Conservation (phyloP, 2,329 filamentous ascomycete genomes). For the Cladophialophora chaetospira region DNA sequence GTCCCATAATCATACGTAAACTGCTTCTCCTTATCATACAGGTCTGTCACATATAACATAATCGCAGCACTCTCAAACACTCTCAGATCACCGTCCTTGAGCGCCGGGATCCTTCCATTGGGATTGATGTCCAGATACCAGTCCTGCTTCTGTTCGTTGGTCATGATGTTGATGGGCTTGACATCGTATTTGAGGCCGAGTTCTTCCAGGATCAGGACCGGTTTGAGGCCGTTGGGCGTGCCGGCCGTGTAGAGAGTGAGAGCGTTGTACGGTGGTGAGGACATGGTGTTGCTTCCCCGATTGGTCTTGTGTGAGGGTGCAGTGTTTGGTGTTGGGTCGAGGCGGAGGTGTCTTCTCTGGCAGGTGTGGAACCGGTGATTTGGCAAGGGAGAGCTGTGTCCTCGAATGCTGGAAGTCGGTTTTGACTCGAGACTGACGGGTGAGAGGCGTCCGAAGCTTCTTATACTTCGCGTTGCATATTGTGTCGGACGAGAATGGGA, state of each 20-base stretch:
- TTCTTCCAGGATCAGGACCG: conserved; percentile 43
- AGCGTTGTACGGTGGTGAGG: conserved; percentile 22
- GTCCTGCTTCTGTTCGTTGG: conserved; percentile 47
- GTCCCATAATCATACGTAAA: conserved; percentile 48
- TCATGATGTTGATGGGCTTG: conserved; percentile 46
- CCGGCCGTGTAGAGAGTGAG: conserved; percentile 25
- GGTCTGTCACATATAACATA: conserved; percentile 48
- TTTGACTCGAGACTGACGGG: background rate
- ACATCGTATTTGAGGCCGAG: conserved; percentile 40
- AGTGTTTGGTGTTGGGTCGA: conserved; percentile 3
- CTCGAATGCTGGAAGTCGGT: background rate
- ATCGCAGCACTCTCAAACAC: conserved; percentile 52
- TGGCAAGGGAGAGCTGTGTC: background rate
- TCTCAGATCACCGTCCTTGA: conserved; percentile 43
- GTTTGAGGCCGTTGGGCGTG: conserved; percentile 39
- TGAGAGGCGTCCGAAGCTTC: conserved; percentile 2
- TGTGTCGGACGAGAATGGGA: background rate
- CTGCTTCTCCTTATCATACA: conserved; percentile 47
- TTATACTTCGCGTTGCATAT: conserved; percentile 1
- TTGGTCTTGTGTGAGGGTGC: background rate
- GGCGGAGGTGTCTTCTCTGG: conserved; percentile 5
- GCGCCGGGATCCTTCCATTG: conserved; percentile 53
- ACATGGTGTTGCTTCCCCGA: conserved; percentile 5
- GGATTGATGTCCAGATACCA: conserved; percentile 53
- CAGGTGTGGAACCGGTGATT: background rate